A percentile compares a stretch with the other conserved stretches of the same genome.
phyloP scores from a whole-genome alignment of 2,329 filamentous ascomycete genomes.

The Cercospora nicotianae region DNA sequence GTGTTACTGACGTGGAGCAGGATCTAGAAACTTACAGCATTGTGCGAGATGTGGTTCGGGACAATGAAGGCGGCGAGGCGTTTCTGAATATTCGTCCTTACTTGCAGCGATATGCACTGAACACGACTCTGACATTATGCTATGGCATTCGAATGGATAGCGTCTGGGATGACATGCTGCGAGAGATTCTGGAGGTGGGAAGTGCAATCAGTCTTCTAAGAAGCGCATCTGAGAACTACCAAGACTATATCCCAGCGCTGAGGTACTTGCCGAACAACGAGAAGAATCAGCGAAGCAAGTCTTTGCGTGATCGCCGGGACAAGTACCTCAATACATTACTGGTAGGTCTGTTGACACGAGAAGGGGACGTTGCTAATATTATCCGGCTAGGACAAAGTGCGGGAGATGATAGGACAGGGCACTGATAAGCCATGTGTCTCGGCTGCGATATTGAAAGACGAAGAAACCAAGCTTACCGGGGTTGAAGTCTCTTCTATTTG shows the following conservation, averaged over 20 bases:
- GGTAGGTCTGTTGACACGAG: not conserved
- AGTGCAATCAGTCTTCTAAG: constrained; percentile 54
- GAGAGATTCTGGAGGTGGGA: constrained; percentile 56
- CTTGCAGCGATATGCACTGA: constrained; percentile 55
- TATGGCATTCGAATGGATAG: constrained; percentile 58
- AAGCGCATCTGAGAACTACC: constrained; percentile 54
- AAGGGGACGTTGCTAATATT: not conserved
- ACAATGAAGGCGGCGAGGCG: constrained; percentile 44
- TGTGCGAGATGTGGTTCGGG: constrained; percentile 48
- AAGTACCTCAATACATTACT: constrained; percentile 53
- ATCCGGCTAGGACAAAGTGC: constrained; percentile 44
- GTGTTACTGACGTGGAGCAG: not conserved
- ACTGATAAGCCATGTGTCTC: constrained; percentile 57
- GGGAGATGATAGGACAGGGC: constrained; percentile 53
- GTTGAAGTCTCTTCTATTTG: constrained; percentile 58
- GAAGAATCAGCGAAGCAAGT: constrained; percentile 51
- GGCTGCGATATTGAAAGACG: constrained; percentile 55
- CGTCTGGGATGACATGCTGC: constrained; percentile 53
- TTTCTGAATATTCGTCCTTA: constrained; percentile 51
- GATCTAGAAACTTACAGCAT: constrained; percentile 56
- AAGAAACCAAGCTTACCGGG: constrained; percentile 54
- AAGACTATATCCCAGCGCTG: constrained; percentile 54
- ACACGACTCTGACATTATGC: constrained; percentile 56
- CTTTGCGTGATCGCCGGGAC: constrained; percentile 51
- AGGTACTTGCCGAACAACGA: constrained; percentile 55